Evolutionary conservation across 495 filamentous ascomycete species (phyloP).

Genomic region (Viridothelium virens): DNA sequence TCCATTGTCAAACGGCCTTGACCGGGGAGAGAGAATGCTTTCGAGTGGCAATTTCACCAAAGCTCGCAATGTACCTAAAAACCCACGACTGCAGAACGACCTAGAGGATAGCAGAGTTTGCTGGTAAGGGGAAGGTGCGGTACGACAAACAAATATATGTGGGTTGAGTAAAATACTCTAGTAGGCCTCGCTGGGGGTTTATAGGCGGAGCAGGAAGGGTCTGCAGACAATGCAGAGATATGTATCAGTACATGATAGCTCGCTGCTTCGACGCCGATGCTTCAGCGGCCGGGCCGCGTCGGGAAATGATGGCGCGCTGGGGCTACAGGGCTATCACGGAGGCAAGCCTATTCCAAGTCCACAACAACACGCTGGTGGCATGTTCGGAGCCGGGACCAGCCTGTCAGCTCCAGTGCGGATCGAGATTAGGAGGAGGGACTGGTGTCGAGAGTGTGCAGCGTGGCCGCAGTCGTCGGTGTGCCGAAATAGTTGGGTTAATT

Average conservation of each 20-base stretch:
- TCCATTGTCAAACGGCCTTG: background rate
- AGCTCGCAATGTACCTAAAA: background rate
- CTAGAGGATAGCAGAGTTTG: background rate
- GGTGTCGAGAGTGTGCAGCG: background rate
- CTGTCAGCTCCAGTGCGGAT: background rate
- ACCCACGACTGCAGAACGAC: background rate
- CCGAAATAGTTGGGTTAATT: background rate
- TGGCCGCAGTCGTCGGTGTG: background rate
- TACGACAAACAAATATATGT: background rate
- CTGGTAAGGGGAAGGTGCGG: background rate
- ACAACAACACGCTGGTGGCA: background rate
- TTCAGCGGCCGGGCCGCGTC: conserved; percentile 7
- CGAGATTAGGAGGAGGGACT: conserved; percentile 4
- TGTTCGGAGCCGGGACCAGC: background rate
- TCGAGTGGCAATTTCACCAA: background rate
- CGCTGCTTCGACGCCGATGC: background rate
- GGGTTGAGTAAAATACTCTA: background rate
- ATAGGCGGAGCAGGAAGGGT: background rate
- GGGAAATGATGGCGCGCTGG: conserved; percentile 5
- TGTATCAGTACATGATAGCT: background rate
- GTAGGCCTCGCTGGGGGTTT: conserved; percentile 10
- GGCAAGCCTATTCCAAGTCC: background rate
- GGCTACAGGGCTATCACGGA: background rate
- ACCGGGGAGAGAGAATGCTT: background rate
- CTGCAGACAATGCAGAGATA: background rate